These are phyloP conservation scores for Onygena corvina DNA, from an alignment of 2,329 filamentous ascomycete species.

Conservation along the genomic window DNA sequence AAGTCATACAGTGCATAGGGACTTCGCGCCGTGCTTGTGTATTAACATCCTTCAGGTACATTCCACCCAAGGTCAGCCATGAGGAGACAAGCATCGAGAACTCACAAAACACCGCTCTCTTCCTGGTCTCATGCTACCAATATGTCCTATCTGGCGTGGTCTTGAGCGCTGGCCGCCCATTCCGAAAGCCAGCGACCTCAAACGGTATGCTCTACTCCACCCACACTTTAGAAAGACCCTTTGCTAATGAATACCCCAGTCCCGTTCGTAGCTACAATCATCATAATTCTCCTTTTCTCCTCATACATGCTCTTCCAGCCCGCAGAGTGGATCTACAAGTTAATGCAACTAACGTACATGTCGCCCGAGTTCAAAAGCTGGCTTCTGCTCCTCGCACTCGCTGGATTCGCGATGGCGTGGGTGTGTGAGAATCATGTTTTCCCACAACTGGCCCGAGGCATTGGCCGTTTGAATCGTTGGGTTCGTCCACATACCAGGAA, in stretches of 20 bases:
- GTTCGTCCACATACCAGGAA: constrained; percentile 51
- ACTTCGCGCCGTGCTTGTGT: background rate
- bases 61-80: constrained; percentile 62
- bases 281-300: constrained; percentile 53
- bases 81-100: constrained; percentile 79
- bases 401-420: constrained; percentile 59
- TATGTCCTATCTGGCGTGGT: constrained; percentile 87
- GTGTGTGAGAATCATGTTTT: constrained; percentile 60
- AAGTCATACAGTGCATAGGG: constrained; percentile 19
- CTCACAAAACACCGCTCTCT: constrained; percentile 84
- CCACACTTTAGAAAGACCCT: background rate
- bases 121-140: constrained; percentile 83
- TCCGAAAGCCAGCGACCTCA: constrained; percentile 63
- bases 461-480: constrained; percentile 51
- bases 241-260: constrained; percentile 39
- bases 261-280: constrained; percentile 71
- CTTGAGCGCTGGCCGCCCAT: constrained; percentile 81
- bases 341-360: constrained; percentile 82
- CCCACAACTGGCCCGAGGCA: constrained; percentile 51
- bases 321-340: constrained; percentile 50
- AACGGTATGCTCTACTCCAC: constrained; percentile 52
- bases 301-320: constrained; percentile 72
- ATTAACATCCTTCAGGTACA: constrained; percentile 44
- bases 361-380: constrained; percentile 59
- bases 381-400: constrained; percentile 56